Percentiles rank a stretch among this genome's conserved stretches.
Evolutionary conservation across 805 yeast genomes (phyloP).

Genomic region (Cyberlindnera saturnus): DNA sequence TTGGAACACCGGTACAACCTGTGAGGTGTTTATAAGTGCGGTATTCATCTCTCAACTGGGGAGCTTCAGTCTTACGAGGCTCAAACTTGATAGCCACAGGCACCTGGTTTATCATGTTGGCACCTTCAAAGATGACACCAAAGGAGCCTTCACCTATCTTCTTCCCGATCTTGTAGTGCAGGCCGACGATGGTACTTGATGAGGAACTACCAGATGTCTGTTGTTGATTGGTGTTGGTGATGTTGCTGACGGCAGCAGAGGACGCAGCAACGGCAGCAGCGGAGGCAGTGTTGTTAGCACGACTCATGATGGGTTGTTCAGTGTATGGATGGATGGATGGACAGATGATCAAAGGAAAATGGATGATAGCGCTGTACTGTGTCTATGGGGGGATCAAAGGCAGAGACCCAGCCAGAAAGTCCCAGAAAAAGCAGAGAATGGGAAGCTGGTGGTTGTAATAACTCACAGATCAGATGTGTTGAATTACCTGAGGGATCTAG

Average conservation of each 20-base stretch:
- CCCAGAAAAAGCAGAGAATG: too few species aligned
- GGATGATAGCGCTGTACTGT: too few species aligned
- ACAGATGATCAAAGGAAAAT: too few species aligned
- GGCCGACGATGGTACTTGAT: constrained; percentile 32
- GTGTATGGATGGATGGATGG: too few species aligned
- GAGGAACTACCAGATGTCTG: background rate
- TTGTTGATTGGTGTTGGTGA: constrained; percentile 16
- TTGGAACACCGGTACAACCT: constrained; percentile 71
- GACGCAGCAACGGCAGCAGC: constrained; percentile 26
- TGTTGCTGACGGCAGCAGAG: constrained; percentile 23
- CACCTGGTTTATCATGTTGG: constrained; percentile 55
- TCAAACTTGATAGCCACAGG: constrained; percentile 77
- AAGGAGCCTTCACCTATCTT: constrained; percentile 87
- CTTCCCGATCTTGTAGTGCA: constrained; percentile 73
- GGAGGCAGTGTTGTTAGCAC: constrained; percentile 14
- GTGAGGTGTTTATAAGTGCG: constrained; percentile 68
- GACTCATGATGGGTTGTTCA: constrained; percentile 9
- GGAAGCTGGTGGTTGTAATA: too few species aligned
- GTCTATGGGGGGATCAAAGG: too few species aligned
- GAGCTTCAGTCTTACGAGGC: constrained; percentile 76
- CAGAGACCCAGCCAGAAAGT: too few species aligned
- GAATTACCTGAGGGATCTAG: too few species aligned
- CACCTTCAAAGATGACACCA: constrained; percentile 80
- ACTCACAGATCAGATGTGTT: too few species aligned
- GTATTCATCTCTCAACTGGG: constrained; percentile 77